Evolutionary conservation across 2,329 filamentous ascomycete genomes (phyloP), one percentile per base, ranked within the genome.

Genomic region (Penicillium brasilianum): DNA sequence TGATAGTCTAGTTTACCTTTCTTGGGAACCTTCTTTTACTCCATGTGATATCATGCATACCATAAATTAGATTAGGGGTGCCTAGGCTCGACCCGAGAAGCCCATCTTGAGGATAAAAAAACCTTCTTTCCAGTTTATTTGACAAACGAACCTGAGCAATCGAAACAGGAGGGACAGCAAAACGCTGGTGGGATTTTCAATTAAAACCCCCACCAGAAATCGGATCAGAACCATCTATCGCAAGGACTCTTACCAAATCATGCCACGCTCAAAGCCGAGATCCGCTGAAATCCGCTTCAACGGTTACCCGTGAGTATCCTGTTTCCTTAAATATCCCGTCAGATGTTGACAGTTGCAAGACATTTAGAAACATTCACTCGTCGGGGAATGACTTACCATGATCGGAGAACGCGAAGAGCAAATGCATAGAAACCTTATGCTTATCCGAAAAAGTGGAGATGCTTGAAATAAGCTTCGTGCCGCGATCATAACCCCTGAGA

Each of bases 401-500:
- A 20, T 54, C 32, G 4, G 28, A 46, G 22, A 58, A 48, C n/a
- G 44, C 37, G 36, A 54, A 54, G 4, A 43, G 50, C 50, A 41
- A 10, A 43, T 54, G 36, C 52, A 43, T 43, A 11, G 52, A 43
- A 44, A 50, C 32, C 18, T 52, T 18, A 16, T 55, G 34, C 22
- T n/a, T 34, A 18, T 50, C 22, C 46, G 37, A 20, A 14, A 44
- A 55, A 25, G 36, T 51, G 52, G 36, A 22, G 20, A 20, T 56
- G 54, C 52, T 44, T 10, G 52, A 54, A 50, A 64, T 57, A 44
- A 51, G 46, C 44, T 36, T 52, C 3, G 44, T 51, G 1, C 55
- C 58, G 20, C 44, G 55, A 25, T 51, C 30, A 34, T 53, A 60
- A 4, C 54, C 57, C 25, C 59, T 55, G 13, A 59, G 22, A 34